These are phyloP conservation scores for Xylaria acuta DNA, from an alignment of 495 filamentous ascomycete genomes.

Conservation along the genomic window DNA sequence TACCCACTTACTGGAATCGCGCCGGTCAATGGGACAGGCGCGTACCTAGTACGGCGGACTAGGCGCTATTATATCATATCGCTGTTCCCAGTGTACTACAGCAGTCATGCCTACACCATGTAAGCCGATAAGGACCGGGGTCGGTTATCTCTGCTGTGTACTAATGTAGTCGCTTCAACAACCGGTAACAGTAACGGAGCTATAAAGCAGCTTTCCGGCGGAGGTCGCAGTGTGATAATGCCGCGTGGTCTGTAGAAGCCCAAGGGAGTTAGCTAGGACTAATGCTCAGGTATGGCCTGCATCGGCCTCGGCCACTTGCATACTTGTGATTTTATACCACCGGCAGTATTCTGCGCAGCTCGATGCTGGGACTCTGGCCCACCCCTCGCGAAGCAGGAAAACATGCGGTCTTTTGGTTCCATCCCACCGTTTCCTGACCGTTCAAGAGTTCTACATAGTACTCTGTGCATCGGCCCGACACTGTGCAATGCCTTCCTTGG, in stretches of 20 bases:
- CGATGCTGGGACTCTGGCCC: conserved; percentile 13
- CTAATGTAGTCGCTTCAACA: background rate
- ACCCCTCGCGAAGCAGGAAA: background rate
- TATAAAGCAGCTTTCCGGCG: background rate
- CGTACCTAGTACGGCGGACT: background rate
- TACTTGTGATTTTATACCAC: background rate
- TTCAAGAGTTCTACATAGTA: background rate
- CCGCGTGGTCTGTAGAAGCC: no score
- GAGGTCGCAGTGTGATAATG: background rate
- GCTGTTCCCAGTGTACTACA: background rate
- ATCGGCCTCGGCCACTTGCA: conserved; percentile 6
- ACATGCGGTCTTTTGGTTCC: background rate
- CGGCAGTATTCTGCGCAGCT: background rate
- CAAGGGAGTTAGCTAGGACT: background rate
- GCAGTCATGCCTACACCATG: background rate
- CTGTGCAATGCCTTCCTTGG: background rate
- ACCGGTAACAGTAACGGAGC: background rate
- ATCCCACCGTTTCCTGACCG: background rate
- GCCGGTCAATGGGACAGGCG: conserved; percentile 10
- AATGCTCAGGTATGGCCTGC: background rate
- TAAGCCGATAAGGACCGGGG: background rate
- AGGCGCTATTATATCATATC: background rate
- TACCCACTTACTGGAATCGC: conserved; percentile 16
- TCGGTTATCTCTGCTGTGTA: background rate
- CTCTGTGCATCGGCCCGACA: conserved; percentile 12